Evolutionary conservation across 108 stramenopile species (phyloP).

Genomic region (Nitzschia putrida): DNA sequence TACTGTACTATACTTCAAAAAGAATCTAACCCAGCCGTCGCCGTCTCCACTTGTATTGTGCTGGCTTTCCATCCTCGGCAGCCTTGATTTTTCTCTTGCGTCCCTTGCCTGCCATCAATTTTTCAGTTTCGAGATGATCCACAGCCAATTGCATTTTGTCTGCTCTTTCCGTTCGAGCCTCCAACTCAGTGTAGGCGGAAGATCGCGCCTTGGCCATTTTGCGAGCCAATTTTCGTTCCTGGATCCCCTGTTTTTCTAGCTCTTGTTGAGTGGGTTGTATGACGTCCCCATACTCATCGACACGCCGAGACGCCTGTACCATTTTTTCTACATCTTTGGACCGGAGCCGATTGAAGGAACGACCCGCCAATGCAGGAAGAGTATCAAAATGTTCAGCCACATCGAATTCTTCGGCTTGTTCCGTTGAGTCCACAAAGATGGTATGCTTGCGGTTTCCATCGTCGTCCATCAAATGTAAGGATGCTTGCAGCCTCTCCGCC

Average conservation of each 20-base stretch:
- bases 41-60: slow-evolving; percentile 80
- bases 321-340: slow-evolving; percentile 41
- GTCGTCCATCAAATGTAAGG: slow-evolving; percentile 77
- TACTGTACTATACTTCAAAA: too few relatives aligned
- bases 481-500: slow-evolving; percentile 74
- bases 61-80: slow-evolving; percentile 64
- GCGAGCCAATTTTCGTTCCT: slow-evolving; percentile 44
- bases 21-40: slow-evolving; percentile 42
- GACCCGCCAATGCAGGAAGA: slow-evolving; percentile 76
- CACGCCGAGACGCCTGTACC: slow-evolving; percentile 33
- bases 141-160: slow-evolving; percentile 65
- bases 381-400: slow-evolving; percentile 89
- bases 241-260: slow-evolving; percentile 43
- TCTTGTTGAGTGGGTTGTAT: slow-evolving; percentile 22
- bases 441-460: slow-evolving; percentile 61
- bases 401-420: slow-evolving; percentile 76
- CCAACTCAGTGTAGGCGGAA: slow-evolving; percentile 84
- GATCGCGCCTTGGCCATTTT: slow-evolving; percentile 66
- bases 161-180: slow-evolving; percentile 62
- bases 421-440: slow-evolving; percentile 68
- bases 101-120: slow-evolving; percentile 81
- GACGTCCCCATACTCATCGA: slow-evolving; percentile 43
- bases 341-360: slow-evolving; percentile 86
- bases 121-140: slow-evolving; percentile 81
- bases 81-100: slow-evolving; percentile 79